A percentile compares a stretch with the other conserved stretches of the same genome.
These are phyloP conservation scores for Kwoniella sp. DNA, from an alignment of 768 basidiomycete species.

Conservation along the genomic window DNA sequence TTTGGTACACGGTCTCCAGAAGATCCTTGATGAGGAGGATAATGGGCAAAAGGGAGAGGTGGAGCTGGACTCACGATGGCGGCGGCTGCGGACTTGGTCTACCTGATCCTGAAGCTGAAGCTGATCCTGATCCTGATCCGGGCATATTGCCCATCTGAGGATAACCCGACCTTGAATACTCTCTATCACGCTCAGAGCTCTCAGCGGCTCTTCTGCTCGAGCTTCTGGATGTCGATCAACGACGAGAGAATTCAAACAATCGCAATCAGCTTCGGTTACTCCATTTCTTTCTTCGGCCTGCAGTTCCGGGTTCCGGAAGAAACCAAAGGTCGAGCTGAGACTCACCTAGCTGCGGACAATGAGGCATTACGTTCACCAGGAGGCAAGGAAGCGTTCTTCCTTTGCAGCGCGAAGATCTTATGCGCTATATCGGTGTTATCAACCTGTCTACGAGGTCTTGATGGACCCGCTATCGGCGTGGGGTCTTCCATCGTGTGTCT, in stretches of 20 bases:
- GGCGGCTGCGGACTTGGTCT: conserved; percentile 6
- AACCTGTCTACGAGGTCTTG: conserved; percentile 28
- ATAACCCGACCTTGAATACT: neutral
- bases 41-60: too few relatives aligned
- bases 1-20: too few relatives aligned
- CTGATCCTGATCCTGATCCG: neutral
- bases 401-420: conserved; percentile 68
- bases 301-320: too few relatives aligned
- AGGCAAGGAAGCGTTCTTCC: conserved; percentile 62
- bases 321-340: too few relatives aligned
- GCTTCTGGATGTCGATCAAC: neutral
- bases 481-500: conserved; percentile 25
- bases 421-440: conserved; percentile 62
- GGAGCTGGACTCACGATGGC: neutral
- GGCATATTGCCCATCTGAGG: conserved; percentile 19
- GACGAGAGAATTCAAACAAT: too few relatives aligned
- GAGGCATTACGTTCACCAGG: neutral
- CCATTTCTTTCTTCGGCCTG: too few relatives aligned
- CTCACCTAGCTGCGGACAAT: neutral
- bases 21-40: too few relatives aligned
- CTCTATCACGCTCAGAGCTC: conserved; percentile 3
- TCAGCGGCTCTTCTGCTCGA: neutral
- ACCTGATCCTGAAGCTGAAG: neutral
- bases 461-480: conserved; percentile 36
- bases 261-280: too few relatives aligned